These are phyloP conservation scores for Logfia minima DNA, from an alignment of 129 eudicot genomes.

Conservation along the genomic window DNA sequence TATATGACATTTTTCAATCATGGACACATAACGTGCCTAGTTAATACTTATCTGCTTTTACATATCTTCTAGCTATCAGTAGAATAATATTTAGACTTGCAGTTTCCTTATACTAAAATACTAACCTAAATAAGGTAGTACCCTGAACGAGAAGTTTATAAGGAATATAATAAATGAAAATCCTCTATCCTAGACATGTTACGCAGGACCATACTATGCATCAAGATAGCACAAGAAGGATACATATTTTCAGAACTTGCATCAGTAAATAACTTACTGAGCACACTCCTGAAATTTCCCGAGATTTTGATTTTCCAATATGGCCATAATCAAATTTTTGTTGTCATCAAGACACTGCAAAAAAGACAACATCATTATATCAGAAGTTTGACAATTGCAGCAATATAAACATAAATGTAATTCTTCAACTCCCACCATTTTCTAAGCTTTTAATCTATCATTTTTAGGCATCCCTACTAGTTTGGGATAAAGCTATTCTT, in stretches of 20 bases:
- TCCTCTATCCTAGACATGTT: not conserved
- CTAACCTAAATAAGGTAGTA: not conserved
- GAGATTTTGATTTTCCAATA: slow-evolving; percentile 77
- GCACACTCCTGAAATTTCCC: slow-evolving; percentile 82
- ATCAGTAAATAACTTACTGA: slow-evolving; percentile 60
- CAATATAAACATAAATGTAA: slow-evolving; percentile 5
- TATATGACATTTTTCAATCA: not conserved
- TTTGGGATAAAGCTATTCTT: too few species aligned
- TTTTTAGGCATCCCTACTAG: too few species aligned
- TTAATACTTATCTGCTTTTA: not conserved
- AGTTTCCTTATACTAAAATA: not conserved
- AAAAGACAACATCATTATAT: slow-evolving; percentile 18
- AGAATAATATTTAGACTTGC: not conserved
- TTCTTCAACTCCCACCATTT: slow-evolving; percentile 5
- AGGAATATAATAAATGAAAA: not conserved
- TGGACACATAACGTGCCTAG: not conserved
- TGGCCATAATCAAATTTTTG: slow-evolving; percentile 81
- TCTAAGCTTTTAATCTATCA: not conserved
- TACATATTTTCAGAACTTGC: not conserved
- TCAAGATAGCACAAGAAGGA: not conserved
- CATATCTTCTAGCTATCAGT: not conserved
- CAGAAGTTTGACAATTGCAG: not conserved
- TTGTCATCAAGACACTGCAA: slow-evolving; percentile 91
- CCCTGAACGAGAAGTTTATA: not conserved
- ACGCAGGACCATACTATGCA: not conserved